These are phyloP conservation scores for Spongiforma sp. DNA, from an alignment of 1,284 basidiomycete genomes.

Conservation along the genomic window DNA sequence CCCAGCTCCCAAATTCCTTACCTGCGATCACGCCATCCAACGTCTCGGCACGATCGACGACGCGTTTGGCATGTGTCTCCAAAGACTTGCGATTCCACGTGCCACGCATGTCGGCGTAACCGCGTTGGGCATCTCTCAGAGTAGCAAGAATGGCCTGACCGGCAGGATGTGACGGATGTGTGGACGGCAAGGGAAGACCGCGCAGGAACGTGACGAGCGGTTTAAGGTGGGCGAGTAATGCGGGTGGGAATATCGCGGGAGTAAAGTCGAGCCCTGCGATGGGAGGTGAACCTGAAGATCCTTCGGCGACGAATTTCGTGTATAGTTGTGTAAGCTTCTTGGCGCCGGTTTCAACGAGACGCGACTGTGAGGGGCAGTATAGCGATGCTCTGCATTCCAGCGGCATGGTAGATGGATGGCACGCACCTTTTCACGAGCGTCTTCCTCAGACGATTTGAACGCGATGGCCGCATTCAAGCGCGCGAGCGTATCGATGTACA, in stretches of 20 bases:
- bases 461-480: constrained; percentile 79
- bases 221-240: constrained; percentile 55
- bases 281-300: constrained; percentile 70
- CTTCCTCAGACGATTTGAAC: constrained; percentile 68
- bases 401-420: background rate
- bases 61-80: constrained; percentile 68
- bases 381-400: background rate
- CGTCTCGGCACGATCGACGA: constrained; percentile 69
- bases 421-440: constrained; percentile 60
- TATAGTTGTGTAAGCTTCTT: constrained; percentile 81
- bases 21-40: constrained; percentile 67
- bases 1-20: constrained; percentile 71
- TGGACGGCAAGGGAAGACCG: constrained; percentile 71
- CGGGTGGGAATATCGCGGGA: constrained; percentile 56
- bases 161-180: constrained; percentile 80
- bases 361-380: constrained; percentile 49
- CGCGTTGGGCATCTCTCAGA: constrained; percentile 75
- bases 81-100: constrained; percentile 74
- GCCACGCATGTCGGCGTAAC: constrained; percentile 85
- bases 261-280: constrained; percentile 61
- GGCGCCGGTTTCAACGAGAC: constrained; percentile 77
- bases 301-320: constrained; percentile 82
- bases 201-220: constrained; percentile 73
- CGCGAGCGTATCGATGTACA: constrained; percentile 73
- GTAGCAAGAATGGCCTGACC: constrained; percentile 64